Evolutionary conservation across 106 monocot species (phyloP).

Genomic region (Chionographis japonica): DNA sequence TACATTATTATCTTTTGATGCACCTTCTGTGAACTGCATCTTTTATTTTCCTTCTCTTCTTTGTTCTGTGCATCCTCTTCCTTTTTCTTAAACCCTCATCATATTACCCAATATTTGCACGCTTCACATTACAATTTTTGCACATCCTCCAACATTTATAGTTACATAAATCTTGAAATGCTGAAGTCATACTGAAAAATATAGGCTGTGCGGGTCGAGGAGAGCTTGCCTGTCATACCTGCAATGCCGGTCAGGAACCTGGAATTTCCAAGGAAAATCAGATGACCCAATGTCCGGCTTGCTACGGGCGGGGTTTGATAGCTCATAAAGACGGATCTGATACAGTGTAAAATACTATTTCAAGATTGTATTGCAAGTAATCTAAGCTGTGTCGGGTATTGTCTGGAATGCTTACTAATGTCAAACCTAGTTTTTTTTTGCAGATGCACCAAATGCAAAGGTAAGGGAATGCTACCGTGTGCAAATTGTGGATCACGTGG

Average conservation of each 20-base stretch:
- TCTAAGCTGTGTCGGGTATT: background rate
- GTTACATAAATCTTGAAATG: background rate
- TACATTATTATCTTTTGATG: too few species aligned
- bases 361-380: background rate
- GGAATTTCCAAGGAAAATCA: conserved; percentile 71
- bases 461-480: conserved; percentile 77
- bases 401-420: background rate
- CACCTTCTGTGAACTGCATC: too few species aligned
- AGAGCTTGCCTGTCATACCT: conserved; percentile 54
- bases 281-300: conserved; percentile 57
- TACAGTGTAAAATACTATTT: conserved; percentile 49
- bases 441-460: conserved; percentile 78
- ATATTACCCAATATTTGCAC: too few species aligned
- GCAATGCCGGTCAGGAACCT: conserved; percentile 58
- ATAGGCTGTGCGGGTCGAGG: conserved; percentile 65
- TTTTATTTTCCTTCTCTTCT: too few species aligned
- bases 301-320: conserved; percentile 89
- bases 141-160: too few species aligned
- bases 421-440: background rate
- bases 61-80: too few species aligned
- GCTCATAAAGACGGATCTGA: conserved; percentile 98
- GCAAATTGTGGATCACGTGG: conserved; percentile 70
- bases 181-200: background rate
- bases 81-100: too few species aligned
- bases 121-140: too few species aligned